These are phyloP conservation scores for Colletotrichum costaricense DNA, from an alignment of 2,329 filamentous ascomycete genomes.

Conservation along the genomic window DNA sequence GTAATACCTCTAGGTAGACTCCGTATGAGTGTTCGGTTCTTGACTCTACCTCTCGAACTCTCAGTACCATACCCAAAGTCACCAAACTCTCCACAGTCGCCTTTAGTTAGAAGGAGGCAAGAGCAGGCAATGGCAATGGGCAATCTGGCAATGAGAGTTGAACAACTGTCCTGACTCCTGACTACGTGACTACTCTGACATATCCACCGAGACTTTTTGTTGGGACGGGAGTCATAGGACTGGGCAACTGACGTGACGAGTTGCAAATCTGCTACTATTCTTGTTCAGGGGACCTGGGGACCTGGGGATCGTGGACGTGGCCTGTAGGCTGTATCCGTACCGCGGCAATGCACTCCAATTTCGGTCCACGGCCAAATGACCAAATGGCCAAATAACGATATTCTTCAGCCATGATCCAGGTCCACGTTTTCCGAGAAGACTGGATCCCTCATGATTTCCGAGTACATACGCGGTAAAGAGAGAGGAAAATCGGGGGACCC, in stretches of 20 bases:
- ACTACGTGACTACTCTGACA: not conserved
- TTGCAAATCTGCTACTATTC: conserved; percentile 4
- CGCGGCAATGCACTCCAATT: not conserved
- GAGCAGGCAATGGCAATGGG: not conserved
- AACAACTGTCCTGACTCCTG: conserved; percentile 5
- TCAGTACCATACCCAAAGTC: not conserved
- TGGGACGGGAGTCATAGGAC: not conserved
- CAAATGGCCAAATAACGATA: conserved; percentile 24
- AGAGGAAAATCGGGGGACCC: not conserved
- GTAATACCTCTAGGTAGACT: too few species aligned
- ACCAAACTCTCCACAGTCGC: not conserved
- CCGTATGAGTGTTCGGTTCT: not conserved
- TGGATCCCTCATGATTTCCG: conserved; percentile 1
- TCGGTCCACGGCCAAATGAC: not conserved
- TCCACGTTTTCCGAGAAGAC: conserved; percentile 12
- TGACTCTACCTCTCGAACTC: not conserved
- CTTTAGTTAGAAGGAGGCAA: not conserved
- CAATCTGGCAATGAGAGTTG: not conserved
- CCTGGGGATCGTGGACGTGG: too few species aligned
- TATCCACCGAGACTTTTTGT: not conserved
- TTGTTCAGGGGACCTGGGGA: not conserved
- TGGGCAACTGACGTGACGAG: not conserved
- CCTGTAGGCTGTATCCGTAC: not conserved
- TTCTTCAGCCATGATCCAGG: conserved; percentile 28
- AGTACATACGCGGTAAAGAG: not conserved